Evolutionary conservation across 768 basidiomycete species (phyloP), one percentile per base, ranked within the genome.

Genomic region (Cystobasidium onofrii): DNA sequence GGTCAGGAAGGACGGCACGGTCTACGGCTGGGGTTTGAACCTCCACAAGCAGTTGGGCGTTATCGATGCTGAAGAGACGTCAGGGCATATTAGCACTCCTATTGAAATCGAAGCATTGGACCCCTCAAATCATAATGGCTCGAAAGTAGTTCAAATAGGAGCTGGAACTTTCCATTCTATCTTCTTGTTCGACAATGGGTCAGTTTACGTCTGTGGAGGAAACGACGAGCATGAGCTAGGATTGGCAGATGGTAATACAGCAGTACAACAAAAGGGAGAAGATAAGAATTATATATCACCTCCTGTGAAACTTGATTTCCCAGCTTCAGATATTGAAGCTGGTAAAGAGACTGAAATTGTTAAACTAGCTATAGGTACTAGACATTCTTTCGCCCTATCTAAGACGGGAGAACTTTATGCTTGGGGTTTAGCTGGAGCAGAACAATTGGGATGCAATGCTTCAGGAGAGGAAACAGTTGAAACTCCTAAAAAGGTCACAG

Each of bases 21-120:
- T 95, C 10, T 97, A 89, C 88, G 92, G 87, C 15, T 97, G 95
- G 95, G 95, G 95, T n/a, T 84, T 93, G 74, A 96, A 98, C 81
- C 83, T 90, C 41, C 86, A 88, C 72, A 87, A 90, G 75, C 87
- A 95, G 76, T 84, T 84, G 3, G 89, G 86, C 25, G 82, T 86
- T 69, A 84, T 87, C 44, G 78, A 76, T 12, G 64, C 64, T 12
- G 78, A 81, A 41, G 82, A 81, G 20, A 80, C 85, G 71, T 82
- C 84, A 1, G 75, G 44, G 1, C 65, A 57, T 76, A 80, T 54
- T 69, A 78, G 84, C 9, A 85, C 86, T 71, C 91, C 93, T 12
- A 81, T 81, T 6, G 36, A 77, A 33, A 81, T 84, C 50, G 78
- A 79, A 23, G 76, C 79, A 0, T 76, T 84, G 13, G 60, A 50